Evolutionary conservation across 2,329 filamentous ascomycete species (phyloP).

Genomic region (Microsporum canis): DNA sequence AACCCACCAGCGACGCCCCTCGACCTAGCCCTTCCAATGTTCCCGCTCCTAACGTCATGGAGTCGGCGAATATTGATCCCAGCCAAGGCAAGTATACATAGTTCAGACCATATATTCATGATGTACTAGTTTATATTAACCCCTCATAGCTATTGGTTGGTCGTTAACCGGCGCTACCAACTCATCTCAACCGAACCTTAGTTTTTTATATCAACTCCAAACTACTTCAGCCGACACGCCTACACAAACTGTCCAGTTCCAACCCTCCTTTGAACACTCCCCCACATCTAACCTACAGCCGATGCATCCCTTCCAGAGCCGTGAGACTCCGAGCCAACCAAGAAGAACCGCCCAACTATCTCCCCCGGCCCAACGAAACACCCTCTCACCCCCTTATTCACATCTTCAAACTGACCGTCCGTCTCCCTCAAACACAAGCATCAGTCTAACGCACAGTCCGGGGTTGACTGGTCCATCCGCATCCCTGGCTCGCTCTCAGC

Average conservation of each 20-base stretch:
- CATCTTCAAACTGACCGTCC: constrained; percentile 79
- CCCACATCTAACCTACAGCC: background rate
- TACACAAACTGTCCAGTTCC: constrained; percentile 8
- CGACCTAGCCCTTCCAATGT: background rate
- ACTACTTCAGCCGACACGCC: constrained; percentile 21
- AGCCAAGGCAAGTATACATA: constrained; percentile 23
- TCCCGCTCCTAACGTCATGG: constrained; percentile 17
- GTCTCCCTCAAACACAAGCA: constrained; percentile 52
- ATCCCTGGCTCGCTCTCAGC: background rate
- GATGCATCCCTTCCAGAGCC: background rate
- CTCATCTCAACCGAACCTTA: constrained; percentile 71
- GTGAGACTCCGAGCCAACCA: constrained; percentile 26
- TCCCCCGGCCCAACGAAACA: constrained; percentile 50
- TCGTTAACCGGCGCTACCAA: constrained; percentile 80
- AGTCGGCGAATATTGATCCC: background rate
- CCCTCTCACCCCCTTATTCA: constrained; percentile 70
- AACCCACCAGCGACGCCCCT: background rate
- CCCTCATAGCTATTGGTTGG: constrained; percentile 60
- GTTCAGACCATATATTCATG: constrained; percentile 19
- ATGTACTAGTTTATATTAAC: constrained; percentile 24
- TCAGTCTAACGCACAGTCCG: background rate
- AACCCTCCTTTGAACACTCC: background rate
- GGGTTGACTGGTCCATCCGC: background rate
- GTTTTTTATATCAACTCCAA: constrained; percentile 61
- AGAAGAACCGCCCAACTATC: constrained; percentile 17